phyloP scores from a whole-genome alignment of 108 stramenopile species.

The Cyclotella sp. region DNA sequence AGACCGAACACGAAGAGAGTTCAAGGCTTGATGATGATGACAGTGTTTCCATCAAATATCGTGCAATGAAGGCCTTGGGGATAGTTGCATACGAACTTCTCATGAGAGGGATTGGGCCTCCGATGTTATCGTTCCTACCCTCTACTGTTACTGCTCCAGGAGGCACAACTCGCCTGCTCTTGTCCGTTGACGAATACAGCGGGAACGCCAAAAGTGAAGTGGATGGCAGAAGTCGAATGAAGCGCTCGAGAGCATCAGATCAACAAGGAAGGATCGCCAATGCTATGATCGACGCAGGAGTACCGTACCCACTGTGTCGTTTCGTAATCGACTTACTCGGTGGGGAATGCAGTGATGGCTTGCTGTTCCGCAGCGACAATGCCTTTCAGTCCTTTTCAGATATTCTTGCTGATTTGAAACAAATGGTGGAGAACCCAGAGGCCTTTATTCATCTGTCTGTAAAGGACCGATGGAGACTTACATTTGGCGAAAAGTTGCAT shows the following conservation, averaged over 20 bases:
- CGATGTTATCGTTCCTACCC: background rate
- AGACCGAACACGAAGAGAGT: background rate
- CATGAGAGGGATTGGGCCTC: slow-evolving; percentile 11
- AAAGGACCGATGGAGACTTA: slow-evolving; percentile 3
- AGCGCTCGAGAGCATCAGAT: slow-evolving; percentile 5
- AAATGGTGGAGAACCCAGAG: slow-evolving; percentile 23
- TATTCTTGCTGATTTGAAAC: slow-evolving; percentile 21
- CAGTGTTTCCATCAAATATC: background rate
- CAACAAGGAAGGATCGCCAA: slow-evolving; percentile 1
- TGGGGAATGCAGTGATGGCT: background rate
- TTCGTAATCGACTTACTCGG: slow-evolving; percentile 16
- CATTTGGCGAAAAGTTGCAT: slow-evolving; percentile 22
- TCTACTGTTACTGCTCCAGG: background rate
- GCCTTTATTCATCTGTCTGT: slow-evolving; percentile 16
- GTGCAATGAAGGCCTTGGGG: slow-evolving; percentile 20
- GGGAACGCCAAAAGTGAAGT: too few relatives aligned
- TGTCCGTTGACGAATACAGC: too few relatives aligned
- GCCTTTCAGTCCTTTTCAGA: slow-evolving; percentile 19
- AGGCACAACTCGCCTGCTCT: background rate
- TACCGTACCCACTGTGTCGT: slow-evolving; percentile 25
- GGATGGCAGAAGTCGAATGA: slow-evolving; percentile 9
- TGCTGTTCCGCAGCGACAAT: slow-evolving; percentile 15
- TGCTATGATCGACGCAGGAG: slow-evolving; percentile 9
- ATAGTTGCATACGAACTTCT: slow-evolving; percentile 14
- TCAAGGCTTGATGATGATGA: too few relatives aligned